Conservation (phyloP, 2,329 filamentous ascomycete species). For the Fusarium penzigii region DNA sequence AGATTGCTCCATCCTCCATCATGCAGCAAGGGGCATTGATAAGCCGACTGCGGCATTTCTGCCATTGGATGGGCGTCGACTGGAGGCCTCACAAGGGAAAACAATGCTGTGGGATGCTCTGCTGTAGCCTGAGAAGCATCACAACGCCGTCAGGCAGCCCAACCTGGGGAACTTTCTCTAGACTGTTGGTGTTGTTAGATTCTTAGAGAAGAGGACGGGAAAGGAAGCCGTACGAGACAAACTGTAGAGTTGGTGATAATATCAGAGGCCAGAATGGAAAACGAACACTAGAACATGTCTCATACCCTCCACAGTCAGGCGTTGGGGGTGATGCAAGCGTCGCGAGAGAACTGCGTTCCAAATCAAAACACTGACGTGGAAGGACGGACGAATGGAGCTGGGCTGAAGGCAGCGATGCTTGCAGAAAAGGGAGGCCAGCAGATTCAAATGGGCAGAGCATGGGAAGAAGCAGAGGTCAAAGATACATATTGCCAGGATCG, state of each 20-base stretch:
- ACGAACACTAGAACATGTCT: conserved; percentile 1
- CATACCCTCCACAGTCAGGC: not conserved
- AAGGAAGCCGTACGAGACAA: not conserved
- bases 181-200: conserved; percentile 4
- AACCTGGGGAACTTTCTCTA: not conserved
- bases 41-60: conserved; percentile 9
- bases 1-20: conserved; percentile 5
- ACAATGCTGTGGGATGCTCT: not conserved
- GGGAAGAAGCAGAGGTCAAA: conserved; percentile 10
- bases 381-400: not conserved
- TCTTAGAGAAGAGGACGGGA: not conserved
- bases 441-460: conserved; percentile 3
- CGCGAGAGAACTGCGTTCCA: not conserved
- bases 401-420: not conserved
- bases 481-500: conserved; percentile 5
- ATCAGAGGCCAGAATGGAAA: not conserved
- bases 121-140: conserved; percentile 1
- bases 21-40: conserved; percentile 2
- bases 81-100: conserved; percentile 6
- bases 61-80: conserved; percentile 1
- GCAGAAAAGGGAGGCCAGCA: not conserved
- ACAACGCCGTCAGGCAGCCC: not conserved
- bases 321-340: not conserved
- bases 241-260: not conserved
- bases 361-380: conserved; percentile 1